Percentiles rank a stretch among this genome's conserved stretches.
Evolutionary conservation across 805 yeast species (phyloP).

Genomic region (Starmerella vitae): DNA sequence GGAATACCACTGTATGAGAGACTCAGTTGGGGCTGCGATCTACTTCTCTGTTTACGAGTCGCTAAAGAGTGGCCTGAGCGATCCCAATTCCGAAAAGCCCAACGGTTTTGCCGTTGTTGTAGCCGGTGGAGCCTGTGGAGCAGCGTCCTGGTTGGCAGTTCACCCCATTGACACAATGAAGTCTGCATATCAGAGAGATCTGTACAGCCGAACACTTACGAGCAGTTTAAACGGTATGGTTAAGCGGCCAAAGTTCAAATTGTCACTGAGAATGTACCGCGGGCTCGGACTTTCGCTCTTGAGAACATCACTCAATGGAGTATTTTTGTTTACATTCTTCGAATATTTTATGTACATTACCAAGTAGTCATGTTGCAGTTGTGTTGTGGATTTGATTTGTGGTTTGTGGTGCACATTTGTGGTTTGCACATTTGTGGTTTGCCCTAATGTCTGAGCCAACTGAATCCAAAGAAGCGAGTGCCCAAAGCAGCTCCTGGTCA

Average conservation of each 20-base stretch:
- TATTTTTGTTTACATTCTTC: slow-evolving; percentile 60
- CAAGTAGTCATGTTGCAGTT: too few relatives aligned
- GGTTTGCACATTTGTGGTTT: too few relatives aligned
- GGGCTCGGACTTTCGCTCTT: slow-evolving; percentile 66
- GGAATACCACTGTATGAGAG: slow-evolving; percentile 53
- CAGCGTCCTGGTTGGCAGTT: slow-evolving; percentile 57
- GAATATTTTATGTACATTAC: slow-evolving; percentile 46
- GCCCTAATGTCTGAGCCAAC: too few relatives aligned
- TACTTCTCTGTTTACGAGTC: slow-evolving; percentile 69
- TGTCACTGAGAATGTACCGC: slow-evolving; percentile 44
- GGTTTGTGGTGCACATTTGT: too few relatives aligned
- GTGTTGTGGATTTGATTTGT: too few relatives aligned
- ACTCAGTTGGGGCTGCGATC: slow-evolving; percentile 54
- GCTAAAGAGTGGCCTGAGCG: slow-evolving; percentile 39
- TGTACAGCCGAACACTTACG: slow-evolving; percentile 49
- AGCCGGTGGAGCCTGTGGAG: slow-evolving; percentile 73
- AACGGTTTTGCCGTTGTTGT: slow-evolving; percentile 39
- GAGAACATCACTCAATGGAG: slow-evolving; percentile 58
- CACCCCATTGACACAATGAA: slow-evolving; percentile 76
- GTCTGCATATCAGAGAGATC: slow-evolving; percentile 59
- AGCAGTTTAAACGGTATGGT: slow-evolving; percentile 29
- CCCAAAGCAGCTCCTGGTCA: slow-evolving; percentile 6
- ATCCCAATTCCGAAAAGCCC: slow-evolving; percentile 20
- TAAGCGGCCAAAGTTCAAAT: slow-evolving; percentile 23
- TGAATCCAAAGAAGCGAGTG: too few relatives aligned